Evolutionary conservation across 768 basidiomycete species (phyloP).

Genomic region (Clathrus columnatus): DNA sequence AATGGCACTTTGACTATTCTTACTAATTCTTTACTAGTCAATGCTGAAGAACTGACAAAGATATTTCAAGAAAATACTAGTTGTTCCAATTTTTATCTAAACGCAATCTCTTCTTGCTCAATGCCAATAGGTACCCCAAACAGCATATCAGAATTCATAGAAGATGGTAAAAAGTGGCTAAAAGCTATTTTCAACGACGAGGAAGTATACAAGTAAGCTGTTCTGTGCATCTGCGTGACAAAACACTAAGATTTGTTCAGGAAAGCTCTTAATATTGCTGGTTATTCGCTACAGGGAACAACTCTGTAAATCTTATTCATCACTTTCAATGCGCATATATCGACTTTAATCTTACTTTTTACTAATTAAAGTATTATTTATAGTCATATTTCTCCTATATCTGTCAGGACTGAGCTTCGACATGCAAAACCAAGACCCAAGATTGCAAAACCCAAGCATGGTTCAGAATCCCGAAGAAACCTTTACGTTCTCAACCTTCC

Average conservation of each 20-base stretch:
- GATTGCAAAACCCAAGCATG: slow-evolving; percentile 18
- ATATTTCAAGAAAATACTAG: background rate
- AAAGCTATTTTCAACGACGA: slow-evolving; percentile 1
- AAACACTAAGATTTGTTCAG: slow-evolving; percentile 23
- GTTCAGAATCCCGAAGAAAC: slow-evolving; percentile 56
- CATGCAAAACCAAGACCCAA: slow-evolving; percentile 3
- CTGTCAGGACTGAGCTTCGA: background rate
- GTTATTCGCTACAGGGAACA: slow-evolving; percentile 46
- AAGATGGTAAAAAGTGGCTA: slow-evolving; percentile 9
- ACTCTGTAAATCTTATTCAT: slow-evolving; percentile 8
- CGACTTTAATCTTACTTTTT: slow-evolving; percentile 9
- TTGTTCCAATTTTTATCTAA: background rate
- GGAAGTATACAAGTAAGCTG: slow-evolving; percentile 1
- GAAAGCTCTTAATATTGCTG: slow-evolving; percentile 60
- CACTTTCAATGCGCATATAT: slow-evolving; percentile 4
- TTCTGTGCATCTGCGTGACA: background rate
- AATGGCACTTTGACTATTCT: background rate
- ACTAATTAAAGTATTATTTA: background rate
- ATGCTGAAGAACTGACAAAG: background rate
- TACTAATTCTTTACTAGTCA: background rate
- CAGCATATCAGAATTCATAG: slow-evolving; percentile 1
- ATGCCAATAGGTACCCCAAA: background rate
- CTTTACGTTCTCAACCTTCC: slow-evolving; percentile 80
- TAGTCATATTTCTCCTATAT: slow-evolving; percentile 33
- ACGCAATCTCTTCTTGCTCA: background rate